Conservation (phyloP, 208 protist genomes). For the Phytomonas francai region DNA sequence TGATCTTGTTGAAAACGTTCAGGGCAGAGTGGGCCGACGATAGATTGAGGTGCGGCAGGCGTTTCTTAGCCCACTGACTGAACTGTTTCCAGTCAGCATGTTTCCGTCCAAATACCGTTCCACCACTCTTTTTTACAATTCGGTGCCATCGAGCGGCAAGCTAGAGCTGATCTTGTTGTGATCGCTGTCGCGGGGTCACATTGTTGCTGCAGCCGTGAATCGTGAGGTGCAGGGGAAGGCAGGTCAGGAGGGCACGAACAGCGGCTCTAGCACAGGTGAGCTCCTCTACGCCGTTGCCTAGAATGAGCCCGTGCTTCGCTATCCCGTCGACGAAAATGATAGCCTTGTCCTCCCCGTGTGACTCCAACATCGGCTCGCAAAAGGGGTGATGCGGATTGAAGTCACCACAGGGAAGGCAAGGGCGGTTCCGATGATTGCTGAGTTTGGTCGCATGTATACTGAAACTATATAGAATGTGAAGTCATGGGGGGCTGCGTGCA, state of each 20-base stretch:
- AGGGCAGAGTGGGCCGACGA: neutral
- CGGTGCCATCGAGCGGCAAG: neutral
- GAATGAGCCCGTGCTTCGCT: neutral
- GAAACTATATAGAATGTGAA: neutral
- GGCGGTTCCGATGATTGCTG: neutral
- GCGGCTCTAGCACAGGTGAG: neutral
- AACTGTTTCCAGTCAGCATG: neutral
- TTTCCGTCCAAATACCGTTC: neutral
- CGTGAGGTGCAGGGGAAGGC: neutral
- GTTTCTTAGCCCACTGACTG: neutral
- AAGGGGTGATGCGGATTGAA: conserved; percentile 5
- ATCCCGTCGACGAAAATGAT: neutral
- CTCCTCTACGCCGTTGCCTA: neutral
- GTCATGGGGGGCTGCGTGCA: neutral
- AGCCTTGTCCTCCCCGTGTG: neutral
- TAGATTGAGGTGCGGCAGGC: neutral
- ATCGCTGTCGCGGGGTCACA: conserved; percentile 3
- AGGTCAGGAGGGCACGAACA: neutral
- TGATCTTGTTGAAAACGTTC: neutral
- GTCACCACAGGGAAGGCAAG: neutral
- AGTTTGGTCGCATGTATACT: neutral
- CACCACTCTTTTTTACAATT: neutral
- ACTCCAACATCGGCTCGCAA: conserved; percentile 1
- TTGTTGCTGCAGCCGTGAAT: neutral
- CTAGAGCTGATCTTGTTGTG: neutral